phyloP scores from a whole-genome alignment of 2,329 filamentous ascomycete genomes.

The Albifimbria verrucaria region DNA sequence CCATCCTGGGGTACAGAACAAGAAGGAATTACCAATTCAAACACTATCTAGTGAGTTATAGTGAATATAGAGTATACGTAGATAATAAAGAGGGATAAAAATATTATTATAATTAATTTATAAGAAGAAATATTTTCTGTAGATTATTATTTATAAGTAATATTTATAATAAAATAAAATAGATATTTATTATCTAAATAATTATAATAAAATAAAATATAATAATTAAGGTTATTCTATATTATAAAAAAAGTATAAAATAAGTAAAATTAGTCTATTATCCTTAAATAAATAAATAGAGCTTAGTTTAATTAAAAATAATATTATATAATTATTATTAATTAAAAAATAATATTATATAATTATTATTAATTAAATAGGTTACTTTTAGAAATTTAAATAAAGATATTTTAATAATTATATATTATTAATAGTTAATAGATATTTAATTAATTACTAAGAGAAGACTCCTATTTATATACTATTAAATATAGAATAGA shows the following conservation, averaged over 20 bases:
- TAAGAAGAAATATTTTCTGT: background rate
- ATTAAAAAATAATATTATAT: background rate
- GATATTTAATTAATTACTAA: slow-evolving; percentile 1
- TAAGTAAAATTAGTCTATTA: background rate
- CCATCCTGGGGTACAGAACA: background rate
- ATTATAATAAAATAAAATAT: background rate
- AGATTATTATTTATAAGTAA: background rate
- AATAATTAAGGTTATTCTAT: too few relatives aligned
- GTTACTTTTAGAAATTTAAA: background rate
- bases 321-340: background rate
- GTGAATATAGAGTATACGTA: background rate
- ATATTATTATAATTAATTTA: background rate
- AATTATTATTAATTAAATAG: background rate
- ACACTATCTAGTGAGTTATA: background rate
- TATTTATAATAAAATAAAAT: background rate
- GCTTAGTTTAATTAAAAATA: background rate
- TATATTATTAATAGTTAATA: slow-evolving; percentile 4
- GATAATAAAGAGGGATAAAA: background rate
- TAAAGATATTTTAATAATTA: slow-evolving; percentile 1
- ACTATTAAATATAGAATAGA: slow-evolving; percentile 2
- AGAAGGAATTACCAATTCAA: background rate
- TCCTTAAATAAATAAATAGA: background rate
- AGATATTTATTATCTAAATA: background rate
- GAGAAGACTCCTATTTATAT: background rate
- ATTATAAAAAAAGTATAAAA: background rate